Base-by-base conservation (phyloP, 2,329 filamentous ascomycete species). In the Colletotrichum tropicicola region DNA sequence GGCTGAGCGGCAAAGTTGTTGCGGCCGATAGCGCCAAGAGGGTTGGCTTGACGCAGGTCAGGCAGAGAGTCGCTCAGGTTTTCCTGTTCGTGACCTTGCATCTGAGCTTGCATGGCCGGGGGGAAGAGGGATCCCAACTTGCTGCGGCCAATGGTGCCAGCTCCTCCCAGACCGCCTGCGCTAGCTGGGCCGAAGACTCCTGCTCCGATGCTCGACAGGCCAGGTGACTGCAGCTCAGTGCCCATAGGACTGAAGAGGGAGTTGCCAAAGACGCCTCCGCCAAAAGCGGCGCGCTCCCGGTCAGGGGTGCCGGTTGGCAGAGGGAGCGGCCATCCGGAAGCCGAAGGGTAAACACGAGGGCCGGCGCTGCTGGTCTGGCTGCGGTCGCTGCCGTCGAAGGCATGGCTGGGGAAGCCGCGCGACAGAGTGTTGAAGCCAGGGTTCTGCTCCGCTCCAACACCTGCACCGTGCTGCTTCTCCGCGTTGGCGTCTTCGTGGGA, bases 351-450 rank as follows among this genome's bases (percentile, higher is more conserved):
- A 9, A 86, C 90, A 71, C 93, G 92, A 44, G 92, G 89, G 12
- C 93, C 92, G 17, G 91, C 92, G 73, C 94, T 97, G 0, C 94
- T 97, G 0, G 93, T 97, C 77, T 97, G 94, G 75, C 94, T 98
- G 19, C 95, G 91, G 74, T 98, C 95, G 70, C 94, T 93, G 5
- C 91, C 91, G 54, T 93, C 89, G 70, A 87, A 86, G 60, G 78
- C 81, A 70, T 80, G 81, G 69, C 77, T 74, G 69, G 77, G 77
- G 48, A 84, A 90, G 17, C 84, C 83, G 67, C 83, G 85, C 68
- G 78, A 81, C 68, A 87, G 73, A 2, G 81, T 81, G 56, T 86
- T 86, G 72, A 92, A 92, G 13, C 75, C 78, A 27, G 81, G 74
- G 3, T 78, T 72, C 44, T 79, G 75, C 51, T 87, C 80, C 73